phyloP scores from a whole-genome alignment of 2,329 filamentous ascomycete species.

The Aspergillus sp. region DNA sequence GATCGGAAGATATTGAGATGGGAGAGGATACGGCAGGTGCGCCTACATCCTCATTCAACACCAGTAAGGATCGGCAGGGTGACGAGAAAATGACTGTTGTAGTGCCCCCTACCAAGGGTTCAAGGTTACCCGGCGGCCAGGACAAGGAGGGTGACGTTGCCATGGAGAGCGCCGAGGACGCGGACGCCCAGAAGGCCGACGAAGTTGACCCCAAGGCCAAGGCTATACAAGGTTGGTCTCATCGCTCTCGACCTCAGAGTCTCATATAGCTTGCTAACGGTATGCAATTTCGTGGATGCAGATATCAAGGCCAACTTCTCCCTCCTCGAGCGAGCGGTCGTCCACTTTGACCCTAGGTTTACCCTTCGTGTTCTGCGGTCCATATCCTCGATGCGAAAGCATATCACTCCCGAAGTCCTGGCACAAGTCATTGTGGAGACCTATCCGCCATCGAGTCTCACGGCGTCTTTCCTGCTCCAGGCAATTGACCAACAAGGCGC shows the following conservation, averaged over 20 bases:
- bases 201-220: conserved; percentile 40
- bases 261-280: conserved; percentile 3
- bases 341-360: conserved; percentile 89
- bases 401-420: conserved; percentile 71
- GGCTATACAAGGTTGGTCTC: conserved; percentile 38
- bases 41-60: conserved; percentile 46
- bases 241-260: neutral
- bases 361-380: conserved; percentile 87
- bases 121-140: conserved; percentile 49
- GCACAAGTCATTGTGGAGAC: conserved; percentile 72
- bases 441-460: conserved; percentile 58
- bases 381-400: conserved; percentile 91
- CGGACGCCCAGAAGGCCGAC: conserved; percentile 38
- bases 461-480: conserved; percentile 60
- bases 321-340: conserved; percentile 82
- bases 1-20: conserved; percentile 62
- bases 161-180: conserved; percentile 52
- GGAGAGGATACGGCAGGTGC: conserved; percentile 51
- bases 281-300: conserved; percentile 30
- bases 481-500: conserved; percentile 60
- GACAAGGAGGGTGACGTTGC: conserved; percentile 60
- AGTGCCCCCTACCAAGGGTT: conserved; percentile 61
- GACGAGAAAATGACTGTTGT: conserved; percentile 75
- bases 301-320: conserved; percentile 94
- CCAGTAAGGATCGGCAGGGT: conserved; percentile 57